Evolutionary conservation across 345 rosid species (phyloP).

Genomic region (Alliaria petiolata): DNA sequence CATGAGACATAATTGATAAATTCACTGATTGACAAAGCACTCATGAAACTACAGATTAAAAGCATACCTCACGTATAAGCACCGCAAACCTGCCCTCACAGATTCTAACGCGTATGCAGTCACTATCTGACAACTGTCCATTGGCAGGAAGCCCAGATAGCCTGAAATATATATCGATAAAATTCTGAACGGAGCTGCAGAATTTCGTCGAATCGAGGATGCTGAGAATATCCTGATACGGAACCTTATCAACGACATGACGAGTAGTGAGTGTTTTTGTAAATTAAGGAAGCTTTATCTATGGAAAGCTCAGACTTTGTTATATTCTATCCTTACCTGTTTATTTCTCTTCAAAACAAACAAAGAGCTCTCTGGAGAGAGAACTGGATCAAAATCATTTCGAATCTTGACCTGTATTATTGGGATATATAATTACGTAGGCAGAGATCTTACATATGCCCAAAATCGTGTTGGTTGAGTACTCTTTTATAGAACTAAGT

Average conservation of each 20-base stretch:
- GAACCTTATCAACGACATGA: conserved; percentile 52
- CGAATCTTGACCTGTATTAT: conserved; percentile 86
- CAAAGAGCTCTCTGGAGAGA: conserved; percentile 98
- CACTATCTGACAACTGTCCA: conserved; percentile 85
- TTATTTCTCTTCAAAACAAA: conserved; percentile 94
- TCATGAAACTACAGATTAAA: conserved; percentile 4
- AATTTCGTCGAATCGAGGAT: conserved; percentile 76
- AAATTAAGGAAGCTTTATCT: background rate
- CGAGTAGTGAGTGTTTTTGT: conserved; percentile 12
- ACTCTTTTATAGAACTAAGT: too few species aligned
- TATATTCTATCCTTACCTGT: conserved; percentile 48
- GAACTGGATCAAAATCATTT: conserved; percentile 99
- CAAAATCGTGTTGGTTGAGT: background rate
- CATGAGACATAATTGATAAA: background rate
- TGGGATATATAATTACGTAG: conserved; percentile 9
- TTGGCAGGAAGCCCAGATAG: conserved; percentile 84
- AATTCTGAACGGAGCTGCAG: conserved; percentile 93
- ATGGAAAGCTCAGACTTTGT: background rate
- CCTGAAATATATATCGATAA: conserved; percentile 81
- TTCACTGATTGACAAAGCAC: background rate
- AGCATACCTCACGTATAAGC: conserved; percentile 90
- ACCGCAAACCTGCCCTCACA: conserved; percentile 99
- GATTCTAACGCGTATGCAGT: conserved; percentile 95
- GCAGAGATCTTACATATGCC: background rate
- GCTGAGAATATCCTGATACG: conserved; percentile 78